Base-by-base conservation (phyloP, 352 stramenopile genomes). In the Globisporangium ultimum region DNA sequence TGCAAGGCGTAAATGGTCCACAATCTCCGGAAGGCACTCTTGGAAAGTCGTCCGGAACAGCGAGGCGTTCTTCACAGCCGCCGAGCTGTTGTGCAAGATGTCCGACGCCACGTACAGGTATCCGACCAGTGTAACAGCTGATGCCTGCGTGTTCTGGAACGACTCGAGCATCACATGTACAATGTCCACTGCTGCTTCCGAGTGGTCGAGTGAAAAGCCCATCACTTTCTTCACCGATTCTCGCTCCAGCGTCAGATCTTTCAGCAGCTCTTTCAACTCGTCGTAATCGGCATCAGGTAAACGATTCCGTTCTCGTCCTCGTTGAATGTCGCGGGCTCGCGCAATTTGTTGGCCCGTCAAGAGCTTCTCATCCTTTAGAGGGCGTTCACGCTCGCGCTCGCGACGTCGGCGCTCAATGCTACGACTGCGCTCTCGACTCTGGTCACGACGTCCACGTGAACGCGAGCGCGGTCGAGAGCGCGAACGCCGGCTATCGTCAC, bases 61-160 rank as follows among this genome's bases (percentile, higher is more conserved):
- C 43, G 85, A 94, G n/a, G 87, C 87, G 52, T 96, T 96, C 67
- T 93, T 91, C 46, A 96, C 79, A 13, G 78, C 71, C 28, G 87
- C 89, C 15, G 81, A 94, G 57, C 84, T 93, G 59, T 97, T 97
- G 74, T 96, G 86, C 36, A 97, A 69, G 43, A 97, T 86, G 54
- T 97, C 89, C 13, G 88, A 96, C 11, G 88, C 68, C 55, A 96
- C 71, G 55, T 90, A 96, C 49, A 97, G 58, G 22, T 82, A 72
- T 12, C 70, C 84, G 55, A 95, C 60, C 13, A 87, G 71, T 8
- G 76, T 61, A 24, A 88, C 63, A 3, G 74, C 67, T 15, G 72
- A 80, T 3, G 56, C 69, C 0, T 70, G 60, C 0, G 75, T 55
- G 3, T 61, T 58, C 18, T 78, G 70, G 54, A 90, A 89, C 14